Evolutionary conservation across 2,329 filamentous ascomycete genomes (phyloP).

Genomic region (Emmonsia crescens): DNA sequence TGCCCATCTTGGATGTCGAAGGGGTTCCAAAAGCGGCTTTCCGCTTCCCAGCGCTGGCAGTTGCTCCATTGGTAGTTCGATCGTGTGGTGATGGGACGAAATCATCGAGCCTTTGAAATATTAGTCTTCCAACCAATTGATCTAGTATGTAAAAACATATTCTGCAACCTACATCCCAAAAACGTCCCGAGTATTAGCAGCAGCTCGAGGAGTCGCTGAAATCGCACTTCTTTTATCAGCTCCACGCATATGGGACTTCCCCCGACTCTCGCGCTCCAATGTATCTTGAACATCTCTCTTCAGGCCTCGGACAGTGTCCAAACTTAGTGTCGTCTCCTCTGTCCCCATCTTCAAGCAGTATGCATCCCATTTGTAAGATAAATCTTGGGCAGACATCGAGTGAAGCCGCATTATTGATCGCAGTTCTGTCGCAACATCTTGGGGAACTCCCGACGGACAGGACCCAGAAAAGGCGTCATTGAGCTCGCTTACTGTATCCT

Average conservation of each 20-base stretch:
- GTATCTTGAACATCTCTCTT: slow-evolving; percentile 80
- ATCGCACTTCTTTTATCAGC: slow-evolving; percentile 53
- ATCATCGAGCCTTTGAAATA: slow-evolving; percentile 47
- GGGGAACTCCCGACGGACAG: slow-evolving; percentile 50
- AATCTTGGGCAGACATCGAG: slow-evolving; percentile 67
- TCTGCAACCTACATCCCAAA: slow-evolving; percentile 58
- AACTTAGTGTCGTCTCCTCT: slow-evolving; percentile 60
- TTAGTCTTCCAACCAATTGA: slow-evolving; percentile 4
- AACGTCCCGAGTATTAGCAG: slow-evolving; percentile 52
- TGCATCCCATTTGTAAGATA: slow-evolving; percentile 98
- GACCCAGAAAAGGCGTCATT: slow-evolving; percentile 49
- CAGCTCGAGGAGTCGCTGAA: slow-evolving; percentile 48
- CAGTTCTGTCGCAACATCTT: slow-evolving; percentile 71
- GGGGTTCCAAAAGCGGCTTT: slow-evolving; percentile 42
- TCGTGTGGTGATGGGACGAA: slow-evolving; percentile 49
- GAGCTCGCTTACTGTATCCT: slow-evolving; percentile 31
- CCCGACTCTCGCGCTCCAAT: slow-evolving; percentile 64
- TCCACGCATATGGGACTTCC: slow-evolving; percentile 52
- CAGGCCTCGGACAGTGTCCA: slow-evolving; percentile 63
- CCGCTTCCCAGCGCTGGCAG: slow-evolving; percentile 41
- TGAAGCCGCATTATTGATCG: slow-evolving; percentile 79
- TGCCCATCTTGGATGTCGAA: slow-evolving; percentile 30
- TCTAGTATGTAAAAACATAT: not conserved
- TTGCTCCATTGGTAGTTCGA: slow-evolving; percentile 22
- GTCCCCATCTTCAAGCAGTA: slow-evolving; percentile 91